These are phyloP conservation scores for Phlebiopsis flavidoalba DNA, from an alignment of 768 basidiomycete species.

Conservation along the genomic window DNA sequence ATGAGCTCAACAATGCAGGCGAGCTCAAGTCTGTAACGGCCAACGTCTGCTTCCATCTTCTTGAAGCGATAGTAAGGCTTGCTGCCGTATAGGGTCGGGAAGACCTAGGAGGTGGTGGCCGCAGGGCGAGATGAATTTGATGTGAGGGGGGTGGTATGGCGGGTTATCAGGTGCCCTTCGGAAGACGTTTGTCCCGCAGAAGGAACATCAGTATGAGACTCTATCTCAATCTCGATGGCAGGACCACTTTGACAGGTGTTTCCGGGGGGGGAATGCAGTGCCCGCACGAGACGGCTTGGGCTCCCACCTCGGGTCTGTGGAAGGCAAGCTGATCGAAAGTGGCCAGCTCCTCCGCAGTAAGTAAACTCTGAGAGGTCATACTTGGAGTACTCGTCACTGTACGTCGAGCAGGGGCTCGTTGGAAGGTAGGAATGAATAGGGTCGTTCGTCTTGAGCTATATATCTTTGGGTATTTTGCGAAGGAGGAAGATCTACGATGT, in stretches of 20 bases:
- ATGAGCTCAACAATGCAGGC: conserved; percentile 52
- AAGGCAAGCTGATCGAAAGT: conserved; percentile 30
- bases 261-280: background rate
- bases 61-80: conserved; percentile 38
- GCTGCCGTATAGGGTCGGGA: background rate
- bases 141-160: background rate
- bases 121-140: background rate
- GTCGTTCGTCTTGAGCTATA: background rate
- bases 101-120: background rate
- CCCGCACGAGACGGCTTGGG: background rate
- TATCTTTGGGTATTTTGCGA: background rate
- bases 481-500: conserved; percentile 10
- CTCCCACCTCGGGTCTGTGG: no score
- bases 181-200: background rate
- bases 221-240: conserved; percentile 18
- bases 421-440: background rate
- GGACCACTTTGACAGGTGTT: conserved; percentile 18
- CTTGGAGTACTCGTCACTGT: conserved; percentile 38
- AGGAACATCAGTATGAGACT: conserved; percentile 13
- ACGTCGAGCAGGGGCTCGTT: conserved; percentile 3
- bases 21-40: conserved; percentile 61
- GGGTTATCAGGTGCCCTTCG: background rate
- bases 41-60: conserved; percentile 36
- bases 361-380: conserved; percentile 55
- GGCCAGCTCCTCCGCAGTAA: conserved; percentile 49